phyloP scores from a whole-genome alignment of 495 filamentous ascomycete species.

The Lentithecium fluviatile region DNA sequence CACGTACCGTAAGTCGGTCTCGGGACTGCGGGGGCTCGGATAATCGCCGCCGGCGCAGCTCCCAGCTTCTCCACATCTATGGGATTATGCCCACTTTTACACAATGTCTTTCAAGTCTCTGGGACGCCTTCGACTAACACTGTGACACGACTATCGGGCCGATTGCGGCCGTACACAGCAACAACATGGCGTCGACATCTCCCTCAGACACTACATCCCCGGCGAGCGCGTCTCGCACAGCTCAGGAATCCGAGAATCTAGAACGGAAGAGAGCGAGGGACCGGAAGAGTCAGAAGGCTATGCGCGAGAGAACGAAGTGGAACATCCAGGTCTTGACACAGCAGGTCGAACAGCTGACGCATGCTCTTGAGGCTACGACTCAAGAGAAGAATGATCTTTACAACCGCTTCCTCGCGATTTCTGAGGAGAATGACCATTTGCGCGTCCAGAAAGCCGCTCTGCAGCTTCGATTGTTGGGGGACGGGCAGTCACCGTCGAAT shows the following conservation, averaged over 20 bases:
- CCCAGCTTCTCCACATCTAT: no score
- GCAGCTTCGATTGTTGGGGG: conserved; percentile 18
- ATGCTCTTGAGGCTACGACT: conserved; percentile 6
- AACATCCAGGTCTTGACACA: conserved; percentile 16
- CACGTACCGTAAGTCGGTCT: no score
- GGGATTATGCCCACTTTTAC: no score
- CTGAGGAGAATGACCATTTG: conserved; percentile 21
- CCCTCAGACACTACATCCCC: conserved; percentile 22
- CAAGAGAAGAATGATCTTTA: conserved; percentile 19
- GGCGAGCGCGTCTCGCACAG: background rate
- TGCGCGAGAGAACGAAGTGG: conserved; percentile 22
- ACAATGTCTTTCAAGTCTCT: no score
- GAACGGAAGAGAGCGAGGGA: conserved; percentile 16
- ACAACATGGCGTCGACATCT: no score
- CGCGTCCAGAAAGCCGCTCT: conserved; percentile 23
- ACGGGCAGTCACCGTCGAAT: background rate
- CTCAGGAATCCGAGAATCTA: conserved; percentile 14
- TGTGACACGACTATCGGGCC: no score
- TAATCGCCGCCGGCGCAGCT: no score
- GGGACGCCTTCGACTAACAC: no score
- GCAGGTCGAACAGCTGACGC: conserved; percentile 18
- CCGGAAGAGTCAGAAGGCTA: no score
- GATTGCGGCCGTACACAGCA: no score
- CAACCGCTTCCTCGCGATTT: conserved; percentile 18
- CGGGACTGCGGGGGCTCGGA: no score